Conservation (phyloP, 768 basidiomycete genomes). For the Rickenella mellea region DNA sequence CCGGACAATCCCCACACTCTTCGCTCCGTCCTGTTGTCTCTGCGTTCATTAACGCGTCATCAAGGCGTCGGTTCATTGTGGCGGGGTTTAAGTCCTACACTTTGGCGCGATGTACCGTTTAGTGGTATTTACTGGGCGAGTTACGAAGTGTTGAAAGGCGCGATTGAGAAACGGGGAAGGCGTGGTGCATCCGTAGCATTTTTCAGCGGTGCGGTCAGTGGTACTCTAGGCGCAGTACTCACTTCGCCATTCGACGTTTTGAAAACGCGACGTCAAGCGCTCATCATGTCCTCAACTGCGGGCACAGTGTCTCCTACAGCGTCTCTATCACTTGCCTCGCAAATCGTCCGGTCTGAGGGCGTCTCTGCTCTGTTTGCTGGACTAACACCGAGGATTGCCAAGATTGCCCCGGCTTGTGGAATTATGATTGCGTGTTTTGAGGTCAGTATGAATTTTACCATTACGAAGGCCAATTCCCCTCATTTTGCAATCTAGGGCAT, state of each 20-base stretch:
- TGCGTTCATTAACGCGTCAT: constrained; percentile 47
- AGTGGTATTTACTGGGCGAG: constrained; percentile 96
- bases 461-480: background rate
- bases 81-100: constrained; percentile 83
- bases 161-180: constrained; percentile 42
- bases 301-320: constrained; percentile 26
- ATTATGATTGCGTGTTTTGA: constrained; percentile 98
- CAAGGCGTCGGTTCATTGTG: constrained; percentile 71
- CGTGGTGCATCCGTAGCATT: constrained; percentile 68
- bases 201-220: constrained; percentile 82
- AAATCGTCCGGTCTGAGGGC: constrained; percentile 76
- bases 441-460: constrained; percentile 32
- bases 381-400: constrained; percentile 77
- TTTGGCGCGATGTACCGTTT: constrained; percentile 98
- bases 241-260: constrained; percentile 96
- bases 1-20: constrained; percentile 68
- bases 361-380: constrained; percentile 73
- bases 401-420: constrained; percentile 96
- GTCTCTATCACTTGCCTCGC: constrained; percentile 55
- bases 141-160: constrained; percentile 76
- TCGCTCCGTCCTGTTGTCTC: constrained; percentile 56
- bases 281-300: constrained; percentile 52
- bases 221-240: constrained; percentile 74
- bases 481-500: constrained; percentile 2
- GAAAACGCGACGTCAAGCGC: constrained; percentile 87